Percentiles rank a stretch among this genome's conserved stretches.
Conservation (phyloP, 495 filamentous ascomycete species). For the Aspergillus cristatus region DNA sequence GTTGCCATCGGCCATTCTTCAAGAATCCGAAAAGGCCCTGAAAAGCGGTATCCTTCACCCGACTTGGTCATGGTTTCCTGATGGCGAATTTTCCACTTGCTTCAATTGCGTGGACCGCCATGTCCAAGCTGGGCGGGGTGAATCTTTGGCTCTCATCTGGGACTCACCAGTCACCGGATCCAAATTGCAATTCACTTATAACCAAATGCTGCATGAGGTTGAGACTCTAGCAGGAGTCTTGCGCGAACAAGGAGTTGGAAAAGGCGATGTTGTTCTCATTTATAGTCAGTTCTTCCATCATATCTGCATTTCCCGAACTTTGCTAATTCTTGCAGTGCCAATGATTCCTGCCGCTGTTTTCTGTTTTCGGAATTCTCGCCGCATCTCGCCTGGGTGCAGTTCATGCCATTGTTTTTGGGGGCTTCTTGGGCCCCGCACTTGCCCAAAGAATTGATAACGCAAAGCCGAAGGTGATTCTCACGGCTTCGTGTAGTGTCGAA, state of each 20-base stretch:
- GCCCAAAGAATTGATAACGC: slow-evolving; percentile 85
- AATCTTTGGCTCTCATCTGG: slow-evolving; percentile 69
- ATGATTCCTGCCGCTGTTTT: slow-evolving; percentile 89
- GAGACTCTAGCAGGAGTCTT: slow-evolving; percentile 76
- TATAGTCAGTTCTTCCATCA: slow-evolving; percentile 60
- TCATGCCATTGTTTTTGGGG: slow-evolving; percentile 87
- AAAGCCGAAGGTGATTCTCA: slow-evolving; percentile 65
- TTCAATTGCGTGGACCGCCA: slow-evolving; percentile 90
- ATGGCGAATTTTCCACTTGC: slow-evolving; percentile 78
- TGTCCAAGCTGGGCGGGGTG: slow-evolving; percentile 64
- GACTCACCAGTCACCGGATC: slow-evolving; percentile 77
- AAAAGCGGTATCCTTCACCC: slow-evolving; percentile 38
- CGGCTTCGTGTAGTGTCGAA: slow-evolving; percentile 88
- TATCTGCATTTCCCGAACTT: neutral
- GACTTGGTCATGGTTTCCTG: slow-evolving; percentile 83
- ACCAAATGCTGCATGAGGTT: slow-evolving; percentile 69
- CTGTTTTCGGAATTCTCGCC: slow-evolving; percentile 75
- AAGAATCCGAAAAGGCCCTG: slow-evolving; percentile 38
- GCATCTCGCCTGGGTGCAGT: slow-evolving; percentile 76
- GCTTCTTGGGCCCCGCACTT: slow-evolving; percentile 71
- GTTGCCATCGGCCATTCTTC: slow-evolving; percentile 41
- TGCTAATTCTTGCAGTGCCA: slow-evolving; percentile 55
- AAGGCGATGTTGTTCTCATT: slow-evolving; percentile 84
- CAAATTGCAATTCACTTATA: slow-evolving; percentile 65
- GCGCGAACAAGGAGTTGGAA: slow-evolving; percentile 70